These are phyloP conservation scores for Diaporthe vaccinii DNA, from an alignment of 2,329 filamentous ascomycete species.

Conservation along the genomic window DNA sequence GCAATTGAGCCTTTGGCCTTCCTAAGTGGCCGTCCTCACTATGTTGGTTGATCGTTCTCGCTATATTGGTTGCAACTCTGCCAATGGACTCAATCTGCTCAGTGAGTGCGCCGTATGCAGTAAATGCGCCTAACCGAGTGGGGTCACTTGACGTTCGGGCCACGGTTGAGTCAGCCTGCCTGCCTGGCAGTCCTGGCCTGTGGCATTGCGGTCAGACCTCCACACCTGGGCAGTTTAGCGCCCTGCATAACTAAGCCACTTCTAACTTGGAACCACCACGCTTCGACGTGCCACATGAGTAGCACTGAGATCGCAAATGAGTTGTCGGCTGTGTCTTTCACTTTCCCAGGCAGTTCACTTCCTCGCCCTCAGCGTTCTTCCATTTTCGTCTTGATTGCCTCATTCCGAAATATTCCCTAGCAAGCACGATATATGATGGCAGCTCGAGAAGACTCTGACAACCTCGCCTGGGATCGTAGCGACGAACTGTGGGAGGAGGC, in stretches of 20 bases:
- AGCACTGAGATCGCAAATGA: background rate
- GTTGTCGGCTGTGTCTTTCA: background rate
- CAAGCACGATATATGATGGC: constrained; percentile 41
- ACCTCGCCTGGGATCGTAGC: constrained; percentile 49
- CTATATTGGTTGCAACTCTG: too few species aligned
- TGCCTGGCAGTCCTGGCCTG: too few species aligned
- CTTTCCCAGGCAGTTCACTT: background rate
- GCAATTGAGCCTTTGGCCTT: too few species aligned
- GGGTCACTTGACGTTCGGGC: too few species aligned
- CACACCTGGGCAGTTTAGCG: background rate
- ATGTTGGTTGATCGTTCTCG: too few species aligned
- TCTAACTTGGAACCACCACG: background rate
- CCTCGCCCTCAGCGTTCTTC: background rate
- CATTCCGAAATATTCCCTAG: background rate
- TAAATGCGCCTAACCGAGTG: too few species aligned
- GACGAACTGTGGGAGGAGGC: constrained; percentile 47
- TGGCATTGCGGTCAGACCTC: background rate
- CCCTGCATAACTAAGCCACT: background rate
- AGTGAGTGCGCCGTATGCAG: too few species aligned
- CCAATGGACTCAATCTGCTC: too few species aligned
- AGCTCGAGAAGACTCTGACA: constrained; percentile 48
- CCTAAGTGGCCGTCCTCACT: too few species aligned
- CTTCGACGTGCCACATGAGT: background rate
- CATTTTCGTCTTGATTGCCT: background rate
- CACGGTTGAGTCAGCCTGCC: too few species aligned